Conservation (phyloP, 495 filamentous ascomycete genomes). For the Glonium stellatum region DNA sequence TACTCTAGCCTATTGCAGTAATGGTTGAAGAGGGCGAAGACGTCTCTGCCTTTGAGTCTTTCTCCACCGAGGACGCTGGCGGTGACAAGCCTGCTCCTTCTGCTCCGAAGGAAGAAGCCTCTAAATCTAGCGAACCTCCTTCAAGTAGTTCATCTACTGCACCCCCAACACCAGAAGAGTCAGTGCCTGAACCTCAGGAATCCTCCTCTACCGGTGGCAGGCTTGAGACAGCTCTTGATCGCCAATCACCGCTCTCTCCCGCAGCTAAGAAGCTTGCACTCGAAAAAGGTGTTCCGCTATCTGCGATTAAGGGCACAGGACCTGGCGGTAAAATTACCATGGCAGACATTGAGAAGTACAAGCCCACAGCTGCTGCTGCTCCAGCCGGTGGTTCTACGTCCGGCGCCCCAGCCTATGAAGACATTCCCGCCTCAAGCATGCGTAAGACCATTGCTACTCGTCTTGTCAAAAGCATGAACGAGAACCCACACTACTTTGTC, state of each 20-base stretch:
- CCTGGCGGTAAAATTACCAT: conserved; percentile 82
- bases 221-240: conserved; percentile 76
- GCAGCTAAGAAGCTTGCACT: conserved; percentile 74
- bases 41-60: conserved; percentile 77
- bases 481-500: conserved; percentile 99
- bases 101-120: conserved; percentile 58
- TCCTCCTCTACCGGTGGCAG: conserved; percentile 66
- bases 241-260: conserved; percentile 63
- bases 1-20: conserved; percentile 80
- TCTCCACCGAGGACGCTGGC: conserved; percentile 83
- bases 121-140: conserved; percentile 52
- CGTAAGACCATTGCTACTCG: conserved; percentile 95
- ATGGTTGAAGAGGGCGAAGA: conserved; percentile 87
- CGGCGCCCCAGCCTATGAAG: conserved; percentile 65
- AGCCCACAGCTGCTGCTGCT: conserved; percentile 45
- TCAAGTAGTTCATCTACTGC: conserved; percentile 49
- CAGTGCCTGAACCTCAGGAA: conserved; percentile 53
- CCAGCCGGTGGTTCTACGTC: conserved; percentile 39
- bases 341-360: conserved; percentile 83
- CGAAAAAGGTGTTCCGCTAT: conserved; percentile 76
- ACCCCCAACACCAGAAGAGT: conserved; percentile 50
- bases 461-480: conserved; percentile 76
- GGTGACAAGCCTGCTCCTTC: conserved; percentile 62
- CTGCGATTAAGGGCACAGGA: conserved; percentile 79
- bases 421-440: conserved; percentile 83